Percentiles rank a stretch among this genome's conserved stretches.
phyloP scores from a whole-genome alignment of 768 basidiomycete species.

The Mrakia frigida region DNA sequence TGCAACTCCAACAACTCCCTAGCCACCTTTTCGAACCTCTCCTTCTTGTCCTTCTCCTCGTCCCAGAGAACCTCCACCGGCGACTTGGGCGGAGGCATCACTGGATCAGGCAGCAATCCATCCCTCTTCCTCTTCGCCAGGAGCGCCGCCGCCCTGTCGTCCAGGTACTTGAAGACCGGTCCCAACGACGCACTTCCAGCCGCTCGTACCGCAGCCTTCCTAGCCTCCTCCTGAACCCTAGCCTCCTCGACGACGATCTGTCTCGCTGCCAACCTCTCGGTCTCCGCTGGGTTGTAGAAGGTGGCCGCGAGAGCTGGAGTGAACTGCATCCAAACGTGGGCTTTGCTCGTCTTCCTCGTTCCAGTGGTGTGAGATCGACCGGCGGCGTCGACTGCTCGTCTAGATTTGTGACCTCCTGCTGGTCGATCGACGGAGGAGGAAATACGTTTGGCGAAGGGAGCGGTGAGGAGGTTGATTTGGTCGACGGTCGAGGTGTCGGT shows the following conservation, averaged over 20 bases:
- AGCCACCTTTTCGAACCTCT: neutral
- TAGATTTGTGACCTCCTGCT: no score
- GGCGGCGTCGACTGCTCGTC: neutral
- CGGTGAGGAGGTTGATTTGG: neutral
- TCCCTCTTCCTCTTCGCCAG: neutral
- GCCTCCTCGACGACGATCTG: neutral
- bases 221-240: neutral
- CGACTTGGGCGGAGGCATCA: neutral
- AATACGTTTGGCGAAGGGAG: neutral
- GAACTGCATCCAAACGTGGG: constrained; percentile 13
- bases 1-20: neutral
- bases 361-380: constrained; percentile 26
- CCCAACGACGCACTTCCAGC: neutral
- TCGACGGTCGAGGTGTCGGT: constrained; percentile 6
- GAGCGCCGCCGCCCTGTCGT: neutral
- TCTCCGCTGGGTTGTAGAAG: neutral
- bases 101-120: neutral
- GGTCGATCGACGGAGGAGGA: no score
- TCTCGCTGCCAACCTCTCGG: neutral
- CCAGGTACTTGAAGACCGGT: neutral
- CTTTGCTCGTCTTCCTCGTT: constrained; percentile 17
- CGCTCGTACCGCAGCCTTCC: neutral
- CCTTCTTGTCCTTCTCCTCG: neutral
- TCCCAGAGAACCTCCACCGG: neutral
- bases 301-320: neutral